Conservation (phyloP, 2,329 filamentous ascomycete species). For the Penicillium sp. region DNA sequence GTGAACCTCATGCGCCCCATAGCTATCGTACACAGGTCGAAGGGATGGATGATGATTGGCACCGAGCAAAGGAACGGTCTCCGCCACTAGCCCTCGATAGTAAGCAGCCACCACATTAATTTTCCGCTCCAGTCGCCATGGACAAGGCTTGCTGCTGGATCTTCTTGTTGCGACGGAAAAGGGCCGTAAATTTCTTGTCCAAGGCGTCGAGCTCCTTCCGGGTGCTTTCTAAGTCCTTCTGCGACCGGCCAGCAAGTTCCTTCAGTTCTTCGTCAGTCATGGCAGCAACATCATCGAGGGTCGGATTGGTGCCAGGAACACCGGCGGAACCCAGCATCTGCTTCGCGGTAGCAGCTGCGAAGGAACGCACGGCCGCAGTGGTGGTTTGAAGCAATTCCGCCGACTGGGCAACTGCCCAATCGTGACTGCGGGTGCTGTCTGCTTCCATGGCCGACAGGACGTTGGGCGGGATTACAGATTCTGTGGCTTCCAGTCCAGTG, state of each 20-base stretch:
- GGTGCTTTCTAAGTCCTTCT: slow-evolving; percentile 68
- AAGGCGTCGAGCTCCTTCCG: slow-evolving; percentile 61
- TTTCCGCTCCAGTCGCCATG: slow-evolving; percentile 18
- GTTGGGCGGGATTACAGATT: slow-evolving; percentile 34
- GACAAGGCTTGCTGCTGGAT: slow-evolving; percentile 42
- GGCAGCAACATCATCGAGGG: slow-evolving; percentile 42
- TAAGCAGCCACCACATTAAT: background rate
- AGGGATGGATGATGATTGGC: background rate
- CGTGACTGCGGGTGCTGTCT: slow-evolving; percentile 38
- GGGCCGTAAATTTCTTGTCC: slow-evolving; percentile 44
- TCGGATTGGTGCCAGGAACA: slow-evolving; percentile 32
- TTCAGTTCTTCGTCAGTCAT: slow-evolving; percentile 44
- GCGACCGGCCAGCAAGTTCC: slow-evolving; percentile 40
- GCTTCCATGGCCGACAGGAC: slow-evolving; percentile 41
- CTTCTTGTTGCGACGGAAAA: slow-evolving; percentile 46
- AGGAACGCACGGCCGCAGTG: slow-evolving; percentile 35
- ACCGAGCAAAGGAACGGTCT: background rate
- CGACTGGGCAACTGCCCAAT: slow-evolving; percentile 38
- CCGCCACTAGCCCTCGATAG: background rate
- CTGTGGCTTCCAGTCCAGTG: slow-evolving; percentile 22
- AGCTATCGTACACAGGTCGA: too few relatives aligned
- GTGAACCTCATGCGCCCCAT: too few relatives aligned
- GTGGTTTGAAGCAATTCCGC: slow-evolving; percentile 37
- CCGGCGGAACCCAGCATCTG: slow-evolving; percentile 37
- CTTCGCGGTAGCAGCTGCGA: slow-evolving; percentile 37